These are phyloP conservation scores for Hibiscus syriacus DNA, from an alignment of 345 rosid genomes.

Conservation along the genomic window DNA sequence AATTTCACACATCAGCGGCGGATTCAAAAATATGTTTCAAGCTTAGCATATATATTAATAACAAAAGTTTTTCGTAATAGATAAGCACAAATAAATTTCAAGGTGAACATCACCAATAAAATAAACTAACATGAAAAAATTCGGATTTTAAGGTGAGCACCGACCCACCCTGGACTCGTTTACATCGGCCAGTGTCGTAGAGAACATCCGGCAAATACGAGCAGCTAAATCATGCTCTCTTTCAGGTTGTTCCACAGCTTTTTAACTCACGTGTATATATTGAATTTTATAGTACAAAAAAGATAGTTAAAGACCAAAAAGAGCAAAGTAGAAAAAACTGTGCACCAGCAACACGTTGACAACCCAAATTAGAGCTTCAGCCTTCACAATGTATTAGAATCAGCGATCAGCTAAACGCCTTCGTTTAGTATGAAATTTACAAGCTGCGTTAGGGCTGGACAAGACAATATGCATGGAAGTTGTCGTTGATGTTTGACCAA, in stretches of 20 bases:
- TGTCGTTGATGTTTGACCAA: neutral
- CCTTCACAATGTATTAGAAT: conserved; percentile 15
- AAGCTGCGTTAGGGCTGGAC: conserved; percentile 9
- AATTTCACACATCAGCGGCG: no score
- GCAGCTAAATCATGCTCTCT: neutral
- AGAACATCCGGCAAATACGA: neutral
- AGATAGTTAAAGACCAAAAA: neutral
- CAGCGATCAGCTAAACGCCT: conserved; percentile 18
- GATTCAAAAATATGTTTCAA: no score
- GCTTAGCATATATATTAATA: no score
- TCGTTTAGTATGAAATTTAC: conserved; percentile 26
- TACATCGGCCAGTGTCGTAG: no score
- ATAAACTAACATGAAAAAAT: no score
- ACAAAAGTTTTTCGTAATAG: no score
- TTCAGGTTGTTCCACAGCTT: neutral
- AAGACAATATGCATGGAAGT: conserved; percentile 2
- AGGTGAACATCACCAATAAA: no score
- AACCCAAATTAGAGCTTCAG: neutral
- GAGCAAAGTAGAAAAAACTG: conserved; percentile 4
- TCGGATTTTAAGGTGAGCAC: no score
- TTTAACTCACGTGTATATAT: neutral
- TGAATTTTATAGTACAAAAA: neutral
- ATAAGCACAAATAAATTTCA: no score
- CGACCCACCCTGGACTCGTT: no score
- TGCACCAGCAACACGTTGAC: neutral